A percentile compares a stretch with the other conserved stretches of the same genome.
These are phyloP conservation scores for Mycena olivaceomarginata DNA, from an alignment of 768 basidiomycete genomes.

Conservation along the genomic window DNA sequence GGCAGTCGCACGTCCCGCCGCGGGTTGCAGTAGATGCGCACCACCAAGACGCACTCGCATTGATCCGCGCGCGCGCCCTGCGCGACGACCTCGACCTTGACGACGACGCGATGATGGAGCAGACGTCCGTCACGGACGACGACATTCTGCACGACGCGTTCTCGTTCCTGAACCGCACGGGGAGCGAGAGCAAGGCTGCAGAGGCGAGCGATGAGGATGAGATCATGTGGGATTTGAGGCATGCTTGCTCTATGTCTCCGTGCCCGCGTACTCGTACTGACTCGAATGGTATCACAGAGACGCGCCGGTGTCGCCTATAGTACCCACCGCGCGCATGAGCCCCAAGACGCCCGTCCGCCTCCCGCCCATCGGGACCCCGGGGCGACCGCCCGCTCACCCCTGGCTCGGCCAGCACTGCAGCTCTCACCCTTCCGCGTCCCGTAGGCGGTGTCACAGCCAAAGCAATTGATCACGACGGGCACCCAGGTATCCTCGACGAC, in stretches of 20 bases:
- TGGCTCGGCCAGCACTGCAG: not conserved
- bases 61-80: constrained; percentile 48
- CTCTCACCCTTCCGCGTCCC: constrained; percentile 37
- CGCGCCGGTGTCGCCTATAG: constrained; percentile 33
- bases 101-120: constrained; percentile 82
- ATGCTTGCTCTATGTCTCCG: constrained; percentile 22
- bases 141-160: constrained; percentile 88
- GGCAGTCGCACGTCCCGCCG: too few relatives aligned
- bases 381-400: not conserved
- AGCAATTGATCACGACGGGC: constrained; percentile 28
- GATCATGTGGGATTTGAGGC: constrained; percentile 87
- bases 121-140: constrained; percentile 85
- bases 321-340: constrained; percentile 38
- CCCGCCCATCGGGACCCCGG: constrained; percentile 30
- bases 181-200: constrained; percentile 60
- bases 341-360: constrained; percentile 39
- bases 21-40: constrained; percentile 16
- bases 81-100: constrained; percentile 50
- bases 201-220: constrained; percentile 72
- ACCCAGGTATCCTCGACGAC: constrained; percentile 42
- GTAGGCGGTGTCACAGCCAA: not conserved
- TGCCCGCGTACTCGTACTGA: not conserved
- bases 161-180: constrained; percentile 64
- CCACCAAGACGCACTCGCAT: constrained; percentile 42
- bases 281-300: constrained; percentile 4